A percentile compares a stretch with the other conserved stretches of the same genome.
Evolutionary conservation across 1,284 basidiomycete species (phyloP).

Genomic region (Malassezia pachydermatis): DNA sequence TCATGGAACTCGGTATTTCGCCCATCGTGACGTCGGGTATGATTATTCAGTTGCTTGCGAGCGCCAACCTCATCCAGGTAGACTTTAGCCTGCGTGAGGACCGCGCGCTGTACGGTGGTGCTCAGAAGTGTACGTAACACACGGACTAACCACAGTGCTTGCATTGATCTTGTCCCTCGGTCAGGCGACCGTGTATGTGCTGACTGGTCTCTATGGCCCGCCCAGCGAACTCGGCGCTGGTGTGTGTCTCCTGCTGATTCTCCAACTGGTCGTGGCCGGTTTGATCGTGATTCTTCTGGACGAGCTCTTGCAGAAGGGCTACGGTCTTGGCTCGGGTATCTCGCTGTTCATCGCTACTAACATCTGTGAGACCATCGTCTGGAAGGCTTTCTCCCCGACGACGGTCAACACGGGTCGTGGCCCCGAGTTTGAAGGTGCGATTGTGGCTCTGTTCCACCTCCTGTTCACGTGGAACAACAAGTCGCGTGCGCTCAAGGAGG

Average conservation of each 20-base stretch:
- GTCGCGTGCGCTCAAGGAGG: constrained; percentile 87
- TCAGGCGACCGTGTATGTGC: constrained; percentile 91
- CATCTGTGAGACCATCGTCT: constrained; percentile 97
- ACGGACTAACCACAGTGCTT: constrained; percentile 80
- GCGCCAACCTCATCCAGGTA: constrained; percentile 92
- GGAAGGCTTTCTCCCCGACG: constrained; percentile 98
- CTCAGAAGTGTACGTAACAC: constrained; percentile 76
- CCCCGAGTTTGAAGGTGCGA: constrained; percentile 93
- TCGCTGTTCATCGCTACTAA: constrained; percentile 99
- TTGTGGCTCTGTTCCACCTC: constrained; percentile 92
- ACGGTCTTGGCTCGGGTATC: constrained; percentile 95
- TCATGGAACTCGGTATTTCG: constrained; percentile 97
- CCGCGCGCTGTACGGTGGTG: constrained; percentile 84
- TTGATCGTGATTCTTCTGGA: constrained; percentile 97
- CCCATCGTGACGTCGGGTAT: constrained; percentile 91
- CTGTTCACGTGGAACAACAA: constrained; percentile 99
- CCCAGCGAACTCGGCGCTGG: constrained; percentile 88
- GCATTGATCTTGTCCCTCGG: constrained; percentile 92
- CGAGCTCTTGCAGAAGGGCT: constrained; percentile 96
- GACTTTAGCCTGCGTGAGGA: constrained; percentile 97
- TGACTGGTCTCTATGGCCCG: constrained; percentile 91
- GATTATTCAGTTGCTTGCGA: constrained; percentile 98
- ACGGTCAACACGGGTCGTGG: constrained; percentile 96
- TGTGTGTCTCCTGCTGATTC: constrained; percentile 84
- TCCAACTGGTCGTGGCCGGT: constrained; percentile 84